phyloP scores from a whole-genome alignment of 768 basidiomycete genomes.

The Sistotremastrum niveocremeum region DNA sequence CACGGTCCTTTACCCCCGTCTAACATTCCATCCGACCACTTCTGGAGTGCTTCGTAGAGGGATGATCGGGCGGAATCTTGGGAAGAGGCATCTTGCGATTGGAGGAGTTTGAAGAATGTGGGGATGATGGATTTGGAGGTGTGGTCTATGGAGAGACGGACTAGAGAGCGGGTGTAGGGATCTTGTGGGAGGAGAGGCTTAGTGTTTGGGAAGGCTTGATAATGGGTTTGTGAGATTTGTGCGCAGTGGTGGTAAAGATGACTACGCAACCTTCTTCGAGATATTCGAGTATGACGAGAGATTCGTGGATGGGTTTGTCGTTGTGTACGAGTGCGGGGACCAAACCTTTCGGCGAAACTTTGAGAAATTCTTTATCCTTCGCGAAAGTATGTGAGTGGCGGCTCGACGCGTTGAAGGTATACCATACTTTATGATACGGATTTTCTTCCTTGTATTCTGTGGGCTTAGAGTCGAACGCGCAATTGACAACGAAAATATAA shows the following conservation, averaged over 20 bases:
- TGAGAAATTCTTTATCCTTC: conserved; percentile 15
- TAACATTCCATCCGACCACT: no score
- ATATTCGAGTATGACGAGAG: conserved; percentile 49
- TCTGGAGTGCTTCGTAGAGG: no score
- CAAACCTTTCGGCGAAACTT: conserved; percentile 56
- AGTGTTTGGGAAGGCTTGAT: conserved; percentile 31
- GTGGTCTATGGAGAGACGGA: conserved; percentile 41
- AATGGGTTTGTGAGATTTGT: no score
- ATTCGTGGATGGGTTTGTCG: conserved; percentile 47
- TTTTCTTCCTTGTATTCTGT: conserved; percentile 46
- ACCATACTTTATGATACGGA: conserved; percentile 54
- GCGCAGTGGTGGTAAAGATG: no score
- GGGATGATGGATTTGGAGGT: conserved; percentile 36
- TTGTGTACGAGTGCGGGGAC: conserved; percentile 39
- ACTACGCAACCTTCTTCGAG: conserved; percentile 28
- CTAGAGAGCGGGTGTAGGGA: conserved; percentile 35
- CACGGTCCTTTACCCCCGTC: conserved; percentile 31
- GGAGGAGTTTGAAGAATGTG: conserved; percentile 34
- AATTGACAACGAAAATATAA: no score
- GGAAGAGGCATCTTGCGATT: conserved; percentile 20
- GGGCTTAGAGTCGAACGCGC: no score
- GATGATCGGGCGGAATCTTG: conserved; percentile 1
- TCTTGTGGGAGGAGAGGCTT: conserved; percentile 40
- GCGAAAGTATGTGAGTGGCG: neutral
- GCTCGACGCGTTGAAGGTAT: conserved; percentile 32